A percentile compares a stretch with the other conserved stretches of the same genome.
phyloP scores from a whole-genome alignment of 1,284 basidiomycete species.

The Irpex sp. region DNA sequence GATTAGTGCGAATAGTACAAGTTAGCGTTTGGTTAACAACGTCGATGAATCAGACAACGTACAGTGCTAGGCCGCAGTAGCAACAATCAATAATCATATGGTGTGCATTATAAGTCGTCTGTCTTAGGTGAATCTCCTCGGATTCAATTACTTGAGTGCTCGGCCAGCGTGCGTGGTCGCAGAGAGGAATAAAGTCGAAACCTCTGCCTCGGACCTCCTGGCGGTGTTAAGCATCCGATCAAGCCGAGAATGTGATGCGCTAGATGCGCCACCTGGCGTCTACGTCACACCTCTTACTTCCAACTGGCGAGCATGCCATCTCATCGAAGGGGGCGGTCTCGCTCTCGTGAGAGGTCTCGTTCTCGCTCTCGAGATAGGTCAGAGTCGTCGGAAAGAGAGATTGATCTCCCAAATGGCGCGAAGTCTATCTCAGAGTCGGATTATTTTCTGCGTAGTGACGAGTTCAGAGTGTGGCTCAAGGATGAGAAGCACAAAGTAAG shows the following conservation, averaged over 20 bases:
- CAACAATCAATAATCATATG: too few species aligned
- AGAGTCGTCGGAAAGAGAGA: conserved; percentile 39
- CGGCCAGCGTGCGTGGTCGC: too few species aligned
- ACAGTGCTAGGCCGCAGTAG: too few species aligned
- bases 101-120: too few species aligned
- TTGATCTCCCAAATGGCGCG: conserved; percentile 49
- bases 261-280: background rate
- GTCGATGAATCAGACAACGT: too few species aligned
- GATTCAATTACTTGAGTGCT: too few species aligned
- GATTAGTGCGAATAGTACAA: too few species aligned
- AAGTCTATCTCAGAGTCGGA: conserved; percentile 64
- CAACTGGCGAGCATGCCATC: conserved; percentile 19
- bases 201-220: too few species aligned
- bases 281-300: background rate
- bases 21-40: too few species aligned
- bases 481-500: conserved; percentile 73
- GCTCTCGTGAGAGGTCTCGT: conserved; percentile 22
- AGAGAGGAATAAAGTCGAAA: too few species aligned
- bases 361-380: conserved; percentile 32
- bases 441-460: conserved; percentile 75
- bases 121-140: too few species aligned
- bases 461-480: conserved; percentile 75
- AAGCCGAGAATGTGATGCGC: background rate
- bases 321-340: conserved; percentile 19
- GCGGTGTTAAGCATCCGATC: too few species aligned